Conservation (phyloP, 1,139 yeast genomes). For the Debaryomyces subglobosus region DNA sequence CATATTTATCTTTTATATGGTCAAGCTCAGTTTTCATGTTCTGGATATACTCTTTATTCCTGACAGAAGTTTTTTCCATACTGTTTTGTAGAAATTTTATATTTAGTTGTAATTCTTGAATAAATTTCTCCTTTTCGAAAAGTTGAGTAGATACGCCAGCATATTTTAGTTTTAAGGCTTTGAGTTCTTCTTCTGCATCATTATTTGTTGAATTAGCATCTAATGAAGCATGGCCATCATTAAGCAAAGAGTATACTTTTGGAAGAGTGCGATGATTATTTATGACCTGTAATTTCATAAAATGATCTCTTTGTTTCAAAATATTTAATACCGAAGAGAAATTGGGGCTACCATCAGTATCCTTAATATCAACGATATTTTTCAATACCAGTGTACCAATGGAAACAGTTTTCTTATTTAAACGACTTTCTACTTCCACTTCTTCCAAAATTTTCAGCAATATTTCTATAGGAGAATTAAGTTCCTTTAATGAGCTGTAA, state of each 20-base stretch:
- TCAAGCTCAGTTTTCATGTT: conserved; percentile 26
- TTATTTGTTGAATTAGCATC: background rate
- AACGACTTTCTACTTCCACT: background rate
- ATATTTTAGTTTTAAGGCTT: background rate
- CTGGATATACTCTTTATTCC: conserved; percentile 29
- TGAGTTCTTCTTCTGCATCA: background rate
- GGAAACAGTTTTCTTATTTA: background rate
- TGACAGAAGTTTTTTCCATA: conserved; percentile 36
- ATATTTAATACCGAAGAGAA: background rate
- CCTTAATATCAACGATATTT: background rate
- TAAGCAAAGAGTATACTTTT: background rate
- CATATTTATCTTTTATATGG: conserved; percentile 23
- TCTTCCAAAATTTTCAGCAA: background rate
- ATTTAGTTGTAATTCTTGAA: conserved; percentile 44
- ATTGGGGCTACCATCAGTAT: background rate
- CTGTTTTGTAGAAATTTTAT: conserved; percentile 45
- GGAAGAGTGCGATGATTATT: background rate
- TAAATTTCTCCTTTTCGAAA: conserved; percentile 35
- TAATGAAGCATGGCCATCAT: background rate
- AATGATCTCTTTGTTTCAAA: background rate
- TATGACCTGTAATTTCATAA: background rate
- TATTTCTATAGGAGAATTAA: background rate
- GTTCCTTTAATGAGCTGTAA: background rate
- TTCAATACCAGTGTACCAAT: background rate
- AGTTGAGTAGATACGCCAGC: conserved; percentile 6